phyloP scores from a whole-genome alignment of 768 basidiomycete genomes.

The Mycena galopus region DNA sequence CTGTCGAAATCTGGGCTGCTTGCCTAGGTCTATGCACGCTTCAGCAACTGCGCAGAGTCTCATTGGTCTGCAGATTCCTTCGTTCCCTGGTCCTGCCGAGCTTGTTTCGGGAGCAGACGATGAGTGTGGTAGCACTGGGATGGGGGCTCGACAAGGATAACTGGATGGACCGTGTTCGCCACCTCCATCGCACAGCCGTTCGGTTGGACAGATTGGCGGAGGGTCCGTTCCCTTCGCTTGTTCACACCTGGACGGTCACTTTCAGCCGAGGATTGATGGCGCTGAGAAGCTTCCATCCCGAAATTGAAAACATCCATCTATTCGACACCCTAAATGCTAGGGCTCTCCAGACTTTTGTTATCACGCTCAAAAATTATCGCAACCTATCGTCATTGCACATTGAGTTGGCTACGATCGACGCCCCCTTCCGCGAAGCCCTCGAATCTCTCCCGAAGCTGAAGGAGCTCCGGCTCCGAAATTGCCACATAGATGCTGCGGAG shows the following conservation, averaged over 20 bases:
- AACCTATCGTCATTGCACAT: too few species aligned
- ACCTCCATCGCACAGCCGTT: constrained; percentile 13
- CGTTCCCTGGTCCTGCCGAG: constrained; percentile 1
- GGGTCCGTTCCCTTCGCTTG: neutral
- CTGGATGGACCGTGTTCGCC: constrained; percentile 15
- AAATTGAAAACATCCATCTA: neutral
- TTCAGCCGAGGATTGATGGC: neutral
- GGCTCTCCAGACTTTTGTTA: neutral
- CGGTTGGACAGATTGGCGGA: constrained; percentile 11
- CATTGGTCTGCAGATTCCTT: constrained; percentile 7
- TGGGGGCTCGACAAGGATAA: neutral
- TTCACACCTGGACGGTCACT: constrained; percentile 2
- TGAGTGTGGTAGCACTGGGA: neutral
- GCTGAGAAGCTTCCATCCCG: neutral
- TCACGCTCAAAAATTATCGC: neutral
- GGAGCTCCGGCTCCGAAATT: too few species aligned
- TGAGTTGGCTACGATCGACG: neutral
- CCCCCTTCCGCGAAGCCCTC: too few species aligned
- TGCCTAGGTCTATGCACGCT: neutral
- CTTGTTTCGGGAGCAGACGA: neutral
- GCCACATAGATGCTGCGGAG: too few species aligned
- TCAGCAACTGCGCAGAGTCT: neutral
- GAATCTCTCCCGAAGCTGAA: too few species aligned
- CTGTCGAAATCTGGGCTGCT: neutral
- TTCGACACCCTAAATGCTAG: neutral